Evolutionary conservation across 352 stramenopile genomes (phyloP).

Genomic region (Pythium rhizo-oryzae): DNA sequence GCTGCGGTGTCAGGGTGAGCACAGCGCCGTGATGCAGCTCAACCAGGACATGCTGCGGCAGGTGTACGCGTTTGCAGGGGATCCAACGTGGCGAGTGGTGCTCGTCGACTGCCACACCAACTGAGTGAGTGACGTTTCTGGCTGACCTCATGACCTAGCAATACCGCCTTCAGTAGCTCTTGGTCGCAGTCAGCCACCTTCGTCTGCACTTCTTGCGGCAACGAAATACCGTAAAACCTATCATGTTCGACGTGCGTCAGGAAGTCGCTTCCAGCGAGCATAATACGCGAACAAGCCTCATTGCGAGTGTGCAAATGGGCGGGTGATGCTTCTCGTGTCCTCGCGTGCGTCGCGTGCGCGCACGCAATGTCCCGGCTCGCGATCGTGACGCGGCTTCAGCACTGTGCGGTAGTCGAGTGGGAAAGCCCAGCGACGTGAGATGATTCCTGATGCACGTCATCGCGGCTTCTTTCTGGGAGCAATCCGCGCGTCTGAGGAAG

Average conservation of each 20-base stretch:
- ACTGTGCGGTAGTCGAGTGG: too few relatives aligned
- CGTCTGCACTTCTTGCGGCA: too few relatives aligned
- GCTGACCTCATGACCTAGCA: not conserved
- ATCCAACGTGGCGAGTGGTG: not conserved
- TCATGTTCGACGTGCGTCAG: too few relatives aligned
- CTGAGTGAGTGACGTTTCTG: not conserved
- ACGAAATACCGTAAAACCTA: too few relatives aligned
- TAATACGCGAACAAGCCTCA: not conserved
- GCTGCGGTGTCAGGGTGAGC: not conserved
- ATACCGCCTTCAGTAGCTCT: not conserved
- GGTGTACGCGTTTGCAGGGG: conserved; percentile 3
- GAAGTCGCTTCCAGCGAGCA: not conserved
- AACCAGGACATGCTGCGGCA: not conserved
- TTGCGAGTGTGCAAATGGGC: not conserved
- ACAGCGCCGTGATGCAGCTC: conserved; percentile 2
- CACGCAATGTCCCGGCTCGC: too few relatives aligned
- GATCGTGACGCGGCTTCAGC: too few relatives aligned
- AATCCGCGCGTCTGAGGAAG: not conserved
- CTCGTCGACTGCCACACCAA: conserved; percentile 3
- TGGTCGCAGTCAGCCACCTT: not conserved
- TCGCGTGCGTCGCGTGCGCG: not conserved
- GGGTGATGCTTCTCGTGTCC: not conserved
- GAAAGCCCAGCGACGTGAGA: not conserved
- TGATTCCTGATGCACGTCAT: not conserved
- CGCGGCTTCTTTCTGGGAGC: not conserved